Evolutionary conservation across 1,284 basidiomycete species (phyloP).

Genomic region (Clitocybe nebularis): DNA sequence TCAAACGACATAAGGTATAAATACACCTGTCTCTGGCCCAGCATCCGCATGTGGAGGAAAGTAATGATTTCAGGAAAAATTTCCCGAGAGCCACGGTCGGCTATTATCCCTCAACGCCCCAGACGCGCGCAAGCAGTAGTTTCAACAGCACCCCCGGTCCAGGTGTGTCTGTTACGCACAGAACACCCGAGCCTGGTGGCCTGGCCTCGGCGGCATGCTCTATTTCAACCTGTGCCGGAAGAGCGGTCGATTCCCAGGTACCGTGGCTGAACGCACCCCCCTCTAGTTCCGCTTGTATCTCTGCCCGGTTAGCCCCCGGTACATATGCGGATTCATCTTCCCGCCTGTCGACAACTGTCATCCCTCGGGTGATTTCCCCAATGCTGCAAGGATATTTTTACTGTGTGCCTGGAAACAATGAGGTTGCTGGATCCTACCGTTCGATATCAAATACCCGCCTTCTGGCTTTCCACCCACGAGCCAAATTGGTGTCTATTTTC

Average conservation of each 20-base stretch:
- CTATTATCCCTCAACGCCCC: too few relatives aligned
- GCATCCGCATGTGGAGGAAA: too few relatives aligned
- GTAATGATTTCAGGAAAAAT: too few relatives aligned
- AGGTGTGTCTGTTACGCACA: constrained; percentile 54
- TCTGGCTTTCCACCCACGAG: constrained; percentile 50
- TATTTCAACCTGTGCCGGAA: constrained; percentile 52
- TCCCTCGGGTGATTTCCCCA: constrained; percentile 63
- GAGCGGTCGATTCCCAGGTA: constrained; percentile 42
- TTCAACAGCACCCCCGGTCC: constrained; percentile 46
- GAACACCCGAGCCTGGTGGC: constrained; percentile 34
- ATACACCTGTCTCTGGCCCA: too few relatives aligned
- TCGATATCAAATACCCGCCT: constrained; percentile 63
- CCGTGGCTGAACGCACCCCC: constrained; percentile 31
- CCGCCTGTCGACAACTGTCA: constrained; percentile 71
- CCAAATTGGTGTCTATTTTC: constrained; percentile 28
- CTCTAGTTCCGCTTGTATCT: constrained; percentile 53
- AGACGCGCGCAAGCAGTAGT: constrained; percentile 51
- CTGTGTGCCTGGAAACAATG: not conserved
- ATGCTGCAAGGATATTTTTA: constrained; percentile 26
- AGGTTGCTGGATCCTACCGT: constrained; percentile 39
- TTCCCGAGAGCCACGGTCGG: too few relatives aligned
- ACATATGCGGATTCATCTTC: constrained; percentile 56
- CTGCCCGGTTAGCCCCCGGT: constrained; percentile 57
- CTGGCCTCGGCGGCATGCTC: constrained; percentile 27
- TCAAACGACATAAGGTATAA: too few relatives aligned